Percentiles rank a stretch among this genome's conserved stretches.
Conservation (phyloP, 2,329 filamentous ascomycete species). For the Fusarium albosuccineum region DNA sequence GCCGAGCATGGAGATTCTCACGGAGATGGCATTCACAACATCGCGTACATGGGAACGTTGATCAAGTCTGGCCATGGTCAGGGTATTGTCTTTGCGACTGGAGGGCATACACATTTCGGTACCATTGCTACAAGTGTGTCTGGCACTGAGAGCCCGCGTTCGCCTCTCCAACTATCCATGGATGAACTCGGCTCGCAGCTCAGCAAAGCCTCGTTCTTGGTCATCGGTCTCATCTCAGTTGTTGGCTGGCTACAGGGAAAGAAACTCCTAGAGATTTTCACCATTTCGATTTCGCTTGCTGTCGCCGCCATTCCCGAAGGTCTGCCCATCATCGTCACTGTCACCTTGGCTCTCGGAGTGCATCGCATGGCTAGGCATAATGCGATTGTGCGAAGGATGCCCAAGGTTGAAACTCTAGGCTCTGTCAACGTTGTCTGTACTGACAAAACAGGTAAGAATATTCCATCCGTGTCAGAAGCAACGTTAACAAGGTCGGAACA, state of each 20-base stretch:
- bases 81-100: conserved; percentile 97
- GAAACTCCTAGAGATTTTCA: conserved; percentile 92
- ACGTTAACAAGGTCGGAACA: conserved; percentile 49
- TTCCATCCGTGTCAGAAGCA: background rate
- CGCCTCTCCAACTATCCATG: conserved; percentile 95
- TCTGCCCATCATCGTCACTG: conserved; percentile 96
- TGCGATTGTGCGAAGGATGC: conserved; percentile 94
- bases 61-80: conserved; percentile 96
- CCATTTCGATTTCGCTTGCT: conserved; percentile 95
- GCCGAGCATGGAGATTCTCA: conserved; percentile 70
- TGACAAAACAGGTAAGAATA: conserved; percentile 84
- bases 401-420: conserved; percentile 95
- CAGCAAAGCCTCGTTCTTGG: conserved; percentile 95
- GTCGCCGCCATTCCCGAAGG: conserved; percentile 97
- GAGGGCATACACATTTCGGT: conserved; percentile 93
- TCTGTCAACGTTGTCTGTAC: conserved; percentile 99
- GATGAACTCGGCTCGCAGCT: conserved; percentile 96
- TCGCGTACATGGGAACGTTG: conserved; percentile 98
- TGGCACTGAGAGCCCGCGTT: conserved; percentile 94
- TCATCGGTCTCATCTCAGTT: conserved; percentile 93
- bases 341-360: conserved; percentile 93
- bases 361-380: conserved; percentile 96
- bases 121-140: conserved; percentile 95
- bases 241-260: conserved; percentile 93
- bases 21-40: conserved; percentile 84